Percentiles rank a stretch among this genome's conserved stretches.
Conservation (phyloP, 306 rosid species). For the Acacia confusa region DNA sequence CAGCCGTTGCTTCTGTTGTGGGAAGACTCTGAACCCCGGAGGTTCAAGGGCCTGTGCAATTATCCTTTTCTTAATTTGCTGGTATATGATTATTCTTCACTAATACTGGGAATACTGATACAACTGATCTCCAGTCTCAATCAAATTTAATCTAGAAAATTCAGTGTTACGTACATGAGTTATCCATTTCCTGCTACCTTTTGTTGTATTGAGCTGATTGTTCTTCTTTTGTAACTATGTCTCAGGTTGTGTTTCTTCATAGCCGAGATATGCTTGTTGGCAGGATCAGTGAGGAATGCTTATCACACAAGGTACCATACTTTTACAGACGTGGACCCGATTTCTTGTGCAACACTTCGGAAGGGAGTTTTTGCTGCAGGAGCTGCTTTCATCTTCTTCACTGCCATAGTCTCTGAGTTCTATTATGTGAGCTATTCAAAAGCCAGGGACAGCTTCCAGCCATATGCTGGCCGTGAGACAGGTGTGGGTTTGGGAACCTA, state of each 20-base stretch:
- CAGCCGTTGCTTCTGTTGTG: slow-evolving; percentile 97
- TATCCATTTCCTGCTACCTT: background rate
- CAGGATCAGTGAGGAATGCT: slow-evolving; percentile 91
- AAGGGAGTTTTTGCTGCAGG: slow-evolving; percentile 94
- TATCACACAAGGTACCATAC: slow-evolving; percentile 87
- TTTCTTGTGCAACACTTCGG: slow-evolving; percentile 73
- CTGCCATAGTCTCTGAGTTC: slow-evolving; percentile 64
- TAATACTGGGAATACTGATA: background rate
- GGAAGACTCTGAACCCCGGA: slow-evolving; percentile 83
- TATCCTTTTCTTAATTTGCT: slow-evolving; percentile 85
- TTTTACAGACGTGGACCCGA: slow-evolving; percentile 32
- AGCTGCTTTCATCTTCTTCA: slow-evolving; percentile 79
- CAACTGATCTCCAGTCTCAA: slow-evolving; percentile 12
- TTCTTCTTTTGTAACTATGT: slow-evolving; percentile 1
- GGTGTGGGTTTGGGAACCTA: slow-evolving; percentile 89
- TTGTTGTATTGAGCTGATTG: slow-evolving; percentile 15
- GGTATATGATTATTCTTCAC: slow-evolving; percentile 52
- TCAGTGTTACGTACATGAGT: background rate
- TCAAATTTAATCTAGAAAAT: slow-evolving; percentile 1
- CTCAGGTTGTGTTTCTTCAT: slow-evolving; percentile 86
- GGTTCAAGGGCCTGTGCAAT: slow-evolving; percentile 91
- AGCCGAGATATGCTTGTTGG: slow-evolving; percentile 86
- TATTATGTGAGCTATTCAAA: slow-evolving; percentile 83
- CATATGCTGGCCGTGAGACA: slow-evolving; percentile 66
- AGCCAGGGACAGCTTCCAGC: slow-evolving; percentile 75